These are phyloP conservation scores for Lentinus tigrinus DNA, from an alignment of 768 basidiomycete species.

Conservation along the genomic window DNA sequence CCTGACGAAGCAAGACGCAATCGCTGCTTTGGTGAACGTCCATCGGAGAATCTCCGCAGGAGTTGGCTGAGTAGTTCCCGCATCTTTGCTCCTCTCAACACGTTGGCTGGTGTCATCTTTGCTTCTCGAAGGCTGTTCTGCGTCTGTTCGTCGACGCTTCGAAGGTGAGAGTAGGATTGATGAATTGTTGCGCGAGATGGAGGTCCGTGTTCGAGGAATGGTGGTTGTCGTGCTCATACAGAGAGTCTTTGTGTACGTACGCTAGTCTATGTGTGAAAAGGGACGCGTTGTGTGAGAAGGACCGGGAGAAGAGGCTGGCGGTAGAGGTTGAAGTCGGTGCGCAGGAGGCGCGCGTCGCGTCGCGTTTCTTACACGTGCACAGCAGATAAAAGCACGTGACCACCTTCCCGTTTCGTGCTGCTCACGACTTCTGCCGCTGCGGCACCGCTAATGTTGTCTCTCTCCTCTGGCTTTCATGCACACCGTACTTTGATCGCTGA, in stretches of 20 bases:
- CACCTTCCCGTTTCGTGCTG: no score
- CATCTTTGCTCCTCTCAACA: background rate
- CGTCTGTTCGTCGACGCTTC: conserved; percentile 4
- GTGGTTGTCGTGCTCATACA: conserved; percentile 5
- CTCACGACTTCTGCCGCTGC: no score
- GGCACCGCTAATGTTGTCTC: no score
- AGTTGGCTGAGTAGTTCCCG: background rate
- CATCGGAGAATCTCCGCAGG: conserved; percentile 23
- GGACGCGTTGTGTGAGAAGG: background rate
- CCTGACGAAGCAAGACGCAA: conserved; percentile 26
- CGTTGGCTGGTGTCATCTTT: no score
- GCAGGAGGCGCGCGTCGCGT: background rate
- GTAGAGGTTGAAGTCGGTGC: background rate
- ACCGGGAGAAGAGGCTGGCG: background rate
- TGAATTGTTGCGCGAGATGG: conserved; percentile 2
- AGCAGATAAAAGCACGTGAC: no score
- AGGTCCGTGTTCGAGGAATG: background rate
- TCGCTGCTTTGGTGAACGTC: conserved; percentile 25
- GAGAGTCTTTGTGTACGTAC: background rate
- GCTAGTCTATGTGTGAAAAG: background rate
- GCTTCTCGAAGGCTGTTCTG: background rate
- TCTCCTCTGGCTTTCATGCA: no score
- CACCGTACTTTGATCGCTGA: no score
- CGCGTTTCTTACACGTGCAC: background rate
- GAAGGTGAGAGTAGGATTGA: conserved; percentile 16